phyloP scores from a whole-genome alignment of 805 yeast species.

The Yarrowia deformans region DNA sequence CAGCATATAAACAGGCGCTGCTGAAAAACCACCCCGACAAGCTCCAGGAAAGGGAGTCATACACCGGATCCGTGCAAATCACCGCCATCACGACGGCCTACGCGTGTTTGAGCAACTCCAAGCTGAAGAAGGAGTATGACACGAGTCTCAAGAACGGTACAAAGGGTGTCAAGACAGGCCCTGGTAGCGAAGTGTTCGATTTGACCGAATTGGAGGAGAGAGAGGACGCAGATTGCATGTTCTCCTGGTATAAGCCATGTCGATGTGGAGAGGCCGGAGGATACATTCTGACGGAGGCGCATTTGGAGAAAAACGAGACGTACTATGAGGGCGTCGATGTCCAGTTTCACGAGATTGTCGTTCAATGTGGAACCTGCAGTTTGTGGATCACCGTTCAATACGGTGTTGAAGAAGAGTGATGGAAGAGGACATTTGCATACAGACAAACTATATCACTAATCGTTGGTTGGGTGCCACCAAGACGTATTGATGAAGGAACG shows the following conservation, averaged over 20 bases:
- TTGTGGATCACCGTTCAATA: slow-evolving; percentile 82
- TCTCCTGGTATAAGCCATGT: slow-evolving; percentile 49
- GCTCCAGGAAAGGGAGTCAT: slow-evolving; percentile 28
- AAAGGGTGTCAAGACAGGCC: neutral
- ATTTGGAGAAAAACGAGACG: slow-evolving; percentile 60
- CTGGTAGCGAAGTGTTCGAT: slow-evolving; percentile 62
- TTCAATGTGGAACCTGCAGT: slow-evolving; percentile 85
- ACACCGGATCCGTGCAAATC: slow-evolving; percentile 44
- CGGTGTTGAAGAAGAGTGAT: slow-evolving; percentile 44
- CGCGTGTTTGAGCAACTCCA: slow-evolving; percentile 56
- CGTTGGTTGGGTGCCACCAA: too few relatives aligned
- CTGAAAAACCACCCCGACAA: slow-evolving; percentile 85
- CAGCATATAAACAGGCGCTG: slow-evolving; percentile 69
- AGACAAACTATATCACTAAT: too few relatives aligned
- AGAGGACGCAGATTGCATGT: slow-evolving; percentile 46
- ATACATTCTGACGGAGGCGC: slow-evolving; percentile 66
- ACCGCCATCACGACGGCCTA: slow-evolving; percentile 71
- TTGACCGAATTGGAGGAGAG: slow-evolving; percentile 65
- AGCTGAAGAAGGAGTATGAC: slow-evolving; percentile 61
- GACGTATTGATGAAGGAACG: too few relatives aligned
- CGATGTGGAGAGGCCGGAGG: slow-evolving; percentile 58
- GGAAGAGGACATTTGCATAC: too few relatives aligned
- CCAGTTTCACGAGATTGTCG: slow-evolving; percentile 58
- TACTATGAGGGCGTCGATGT: slow-evolving; percentile 24
- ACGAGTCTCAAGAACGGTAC: slow-evolving; percentile 48